Evolutionary conservation across 1,284 basidiomycete genomes (phyloP), one percentile per base, ranked within the genome.

Genomic region (Flammula alnicola): DNA sequence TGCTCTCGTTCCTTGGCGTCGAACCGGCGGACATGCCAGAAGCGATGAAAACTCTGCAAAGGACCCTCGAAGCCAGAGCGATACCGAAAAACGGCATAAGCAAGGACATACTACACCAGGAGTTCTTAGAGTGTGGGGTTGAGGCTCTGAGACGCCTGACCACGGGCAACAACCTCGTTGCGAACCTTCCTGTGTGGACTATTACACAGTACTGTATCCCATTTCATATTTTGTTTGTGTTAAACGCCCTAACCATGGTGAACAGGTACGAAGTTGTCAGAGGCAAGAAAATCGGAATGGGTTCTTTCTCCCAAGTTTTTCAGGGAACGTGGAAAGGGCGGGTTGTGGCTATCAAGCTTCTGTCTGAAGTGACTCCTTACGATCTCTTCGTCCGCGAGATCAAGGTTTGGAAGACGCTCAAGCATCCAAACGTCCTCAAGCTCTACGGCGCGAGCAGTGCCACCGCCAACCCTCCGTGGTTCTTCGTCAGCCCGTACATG

Each of bases 11-110:
- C 23, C 67, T 90, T 57, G 53, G 65, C 30, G 54, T 58, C 7
- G 49, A 55, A 30, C 43, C 42, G 11, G 29, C 90, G 50, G 82
- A 86, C 55, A 78, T 88, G 72, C 85, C 86, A 0, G 89, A 91
- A 66, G 88, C 88, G 4, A 81, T 90, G 63, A 88, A 88, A 69
- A 86, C 88, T 3, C 71, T 91, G 19, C 86, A 89, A 66, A 70
- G 89, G 31, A 82, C 81, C 16, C 44, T 65, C 27, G 62, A 63
- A 49, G 59, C 41, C 20, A 27, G 51, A 26, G 14, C 48, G 3
- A 16, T 26, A 2, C 42, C 35, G n/a, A 30, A 17, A 11, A 35
- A 49, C 16, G 44, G 30, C 7, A 19, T 23, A 11, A 29, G 32
- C 14, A 52, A 54, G 25, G 57, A 58, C 29, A 58, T 56, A 2